Evolutionary conservation across 768 basidiomycete genomes (phyloP), one percentile per base, ranked within the genome.

Genomic region (Boletus rufocinnamomeus): DNA sequence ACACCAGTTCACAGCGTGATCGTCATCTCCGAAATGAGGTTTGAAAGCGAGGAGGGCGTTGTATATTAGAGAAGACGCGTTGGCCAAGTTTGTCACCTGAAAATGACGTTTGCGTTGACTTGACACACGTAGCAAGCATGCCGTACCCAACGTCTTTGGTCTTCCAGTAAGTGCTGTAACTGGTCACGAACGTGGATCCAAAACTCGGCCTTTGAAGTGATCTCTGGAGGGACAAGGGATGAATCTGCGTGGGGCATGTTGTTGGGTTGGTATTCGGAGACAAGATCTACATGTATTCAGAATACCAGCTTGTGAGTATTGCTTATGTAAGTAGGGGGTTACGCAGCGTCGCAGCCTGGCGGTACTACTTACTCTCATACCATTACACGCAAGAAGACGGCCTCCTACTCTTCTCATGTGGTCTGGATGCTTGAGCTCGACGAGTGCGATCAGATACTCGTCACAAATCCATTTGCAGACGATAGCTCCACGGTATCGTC

Each of bases 1-100:
- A 77, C 88, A 88, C 95, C 95, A 98, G 69, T 96, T 96, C 23
- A 96, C 91, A 4, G 89, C 84, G 53, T 84, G 82, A 38, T 82
- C 75, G 6, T 72, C 76, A 37, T 67, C 66, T 30, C 91, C 92
- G 64, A 91, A 94, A 66, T 82, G 75, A 27, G 79, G 67, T 14
- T 78, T 74, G 61, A 88, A 95, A 17, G 85, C 85, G 48, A 84
- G 81, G 47, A 95, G 81, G 13, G 90, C 81, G 65, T 87, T 85
- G 77, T 85, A 96, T 44, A 97, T 81, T 52, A 95, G 74, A 8
- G 92, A 86, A 27, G 92, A 84, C 0, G 91, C 82, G 69, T 95
- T 96, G 44, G 93, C 84, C 23, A 94, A 80, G 70, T 93, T 94
- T n/a, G 93, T 84, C 43, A 96, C 81, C 91, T 93, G 65, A 23